phyloP scores from a whole-genome alignment of 2,329 filamentous ascomycete species.

The Sarocladium strictum region DNA sequence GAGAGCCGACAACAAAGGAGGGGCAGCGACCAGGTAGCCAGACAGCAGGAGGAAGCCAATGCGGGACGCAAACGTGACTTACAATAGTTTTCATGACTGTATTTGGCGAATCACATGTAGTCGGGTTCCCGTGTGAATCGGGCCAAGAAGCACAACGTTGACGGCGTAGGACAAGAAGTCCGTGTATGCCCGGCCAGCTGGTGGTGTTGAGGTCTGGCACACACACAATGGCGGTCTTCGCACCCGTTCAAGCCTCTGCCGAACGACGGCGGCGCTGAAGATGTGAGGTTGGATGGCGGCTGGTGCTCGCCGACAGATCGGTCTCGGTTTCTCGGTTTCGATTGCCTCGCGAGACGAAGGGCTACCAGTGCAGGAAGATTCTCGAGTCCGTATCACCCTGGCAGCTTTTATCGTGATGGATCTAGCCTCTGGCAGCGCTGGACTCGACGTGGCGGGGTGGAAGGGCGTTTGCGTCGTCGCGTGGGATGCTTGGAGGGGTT shows the following conservation, averaged over 20 bases:
- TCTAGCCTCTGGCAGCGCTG: background rate
- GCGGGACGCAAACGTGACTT: background rate
- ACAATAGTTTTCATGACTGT: constrained; percentile 7
- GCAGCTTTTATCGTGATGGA: background rate
- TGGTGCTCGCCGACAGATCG: background rate
- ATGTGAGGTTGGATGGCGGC: background rate
- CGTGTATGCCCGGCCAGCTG: too few relatives aligned
- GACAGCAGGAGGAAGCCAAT: background rate
- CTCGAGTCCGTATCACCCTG: background rate
- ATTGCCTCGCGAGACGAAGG: background rate
- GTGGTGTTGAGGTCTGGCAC: too few relatives aligned
- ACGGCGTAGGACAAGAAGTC: too few relatives aligned
- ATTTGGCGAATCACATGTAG: background rate
- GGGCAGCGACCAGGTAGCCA: background rate
- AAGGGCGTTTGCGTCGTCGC: background rate
- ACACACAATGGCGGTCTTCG: too few relatives aligned
- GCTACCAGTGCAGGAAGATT: background rate
- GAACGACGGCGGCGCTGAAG: background rate
- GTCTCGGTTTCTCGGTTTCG: background rate
- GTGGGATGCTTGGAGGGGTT: constrained; percentile 8
- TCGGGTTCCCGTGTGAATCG: background rate
- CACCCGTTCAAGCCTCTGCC: background rate
- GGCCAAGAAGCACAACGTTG: background rate
- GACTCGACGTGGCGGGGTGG: background rate
- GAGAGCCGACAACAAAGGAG: background rate